Evolutionary conservation across 2,329 filamentous ascomycete species (phyloP), one percentile per base, ranked within the genome.

Genomic region (Penicillium hordei): DNA sequence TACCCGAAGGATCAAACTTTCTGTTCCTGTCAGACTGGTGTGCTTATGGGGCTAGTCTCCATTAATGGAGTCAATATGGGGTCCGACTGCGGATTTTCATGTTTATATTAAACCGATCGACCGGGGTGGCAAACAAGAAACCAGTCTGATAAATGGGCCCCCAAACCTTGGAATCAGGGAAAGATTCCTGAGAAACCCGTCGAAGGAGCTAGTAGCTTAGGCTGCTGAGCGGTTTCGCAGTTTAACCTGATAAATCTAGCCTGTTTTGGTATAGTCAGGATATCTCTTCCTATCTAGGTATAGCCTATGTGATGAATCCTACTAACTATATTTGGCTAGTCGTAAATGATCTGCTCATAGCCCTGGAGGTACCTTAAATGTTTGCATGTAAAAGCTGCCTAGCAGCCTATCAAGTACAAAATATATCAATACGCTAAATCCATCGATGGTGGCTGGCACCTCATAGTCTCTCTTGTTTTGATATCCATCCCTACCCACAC

Each of bases 21-120:
- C 38, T 33, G 38, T 25, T n/a, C 17, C 39, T 52, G 50, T 27
- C 50, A 45, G 29, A 5, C 36, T 13, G 21, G 25, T 15, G 29
- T n/a, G 19, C 13, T 52, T 36, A 36, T 36, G 50, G 50, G 50
- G 39, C 29, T 25, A 3, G 29, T 19, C 50, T 34, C 40, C 31
- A 46, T 36, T 34, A 27, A 36, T 46, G 50, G 50, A 45, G 29
- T 17, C 39, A 27, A 46, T 19, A 52, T 36, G 50, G 50, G 40
- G 50, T 36, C 40, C n/a, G 23, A 38, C 15, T 50, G 50, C 15
- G 8, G 31, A 34, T 27, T 27, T 17, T 27, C 31, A 12, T 34
- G 12, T 52, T 17, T 42, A 29, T 36, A 36, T 48, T 48, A 36
- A 25, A 25, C 45, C 31, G 45, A 52, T 34, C 27, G 21, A 52